phyloP scores from a whole-genome alignment of 176 grass and related monocot species.

The Cenchrus americanus region DNA sequence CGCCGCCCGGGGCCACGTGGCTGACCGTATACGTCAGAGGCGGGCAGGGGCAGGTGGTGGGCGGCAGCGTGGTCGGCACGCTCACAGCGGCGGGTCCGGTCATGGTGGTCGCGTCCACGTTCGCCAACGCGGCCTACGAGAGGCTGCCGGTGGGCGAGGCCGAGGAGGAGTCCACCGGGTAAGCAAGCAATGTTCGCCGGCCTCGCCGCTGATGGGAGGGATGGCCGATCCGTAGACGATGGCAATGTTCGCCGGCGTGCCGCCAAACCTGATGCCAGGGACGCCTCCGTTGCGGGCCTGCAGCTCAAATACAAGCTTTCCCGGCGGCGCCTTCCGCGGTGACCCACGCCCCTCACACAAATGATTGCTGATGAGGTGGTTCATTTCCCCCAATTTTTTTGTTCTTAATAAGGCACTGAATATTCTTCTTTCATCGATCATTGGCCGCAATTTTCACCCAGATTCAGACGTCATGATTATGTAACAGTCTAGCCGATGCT shows the following conservation, averaged over 20 bases:
- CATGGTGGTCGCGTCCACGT: conserved; percentile 87
- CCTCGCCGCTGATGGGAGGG: neutral
- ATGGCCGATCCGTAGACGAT: conserved; percentile 47
- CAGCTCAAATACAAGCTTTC: conserved; percentile 49
- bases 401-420: too few species aligned
- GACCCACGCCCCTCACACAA: too few species aligned
- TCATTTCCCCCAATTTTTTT: too few species aligned
- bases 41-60: conserved; percentile 80
- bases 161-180: conserved; percentile 45
- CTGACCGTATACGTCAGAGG: conserved; percentile 76
- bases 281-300: conserved; percentile 4
- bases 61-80: conserved; percentile 78
- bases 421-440: too few species aligned
- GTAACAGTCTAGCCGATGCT: too few species aligned
- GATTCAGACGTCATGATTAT: too few species aligned
- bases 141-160: conserved; percentile 65
- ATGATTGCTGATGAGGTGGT: too few species aligned
- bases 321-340: too few species aligned
- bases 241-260: conserved; percentile 60
- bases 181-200: conserved; percentile 56
- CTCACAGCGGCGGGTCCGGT: conserved; percentile 81
- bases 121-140: conserved; percentile 83
- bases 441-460: too few species aligned
- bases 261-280: conserved; percentile 42
- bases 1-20: conserved; percentile 75